Evolutionary conservation across 2,329 filamentous ascomycete genomes (phyloP).

Genomic region (Beauveria pseudobassiana): DNA sequence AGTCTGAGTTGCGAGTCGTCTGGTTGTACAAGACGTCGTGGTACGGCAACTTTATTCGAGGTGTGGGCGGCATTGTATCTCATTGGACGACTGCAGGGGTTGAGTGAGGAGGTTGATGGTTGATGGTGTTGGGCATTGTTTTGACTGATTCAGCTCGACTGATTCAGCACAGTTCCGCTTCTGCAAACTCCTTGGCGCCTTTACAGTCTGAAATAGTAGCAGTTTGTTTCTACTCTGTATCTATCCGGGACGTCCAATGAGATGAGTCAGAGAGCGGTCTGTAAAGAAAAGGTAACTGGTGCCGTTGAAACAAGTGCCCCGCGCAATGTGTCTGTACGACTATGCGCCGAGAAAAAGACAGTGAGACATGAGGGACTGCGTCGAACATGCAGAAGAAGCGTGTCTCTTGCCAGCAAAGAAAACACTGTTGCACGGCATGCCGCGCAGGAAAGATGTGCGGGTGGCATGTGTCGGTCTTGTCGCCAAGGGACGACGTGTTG

Average conservation of each 20-base stretch:
- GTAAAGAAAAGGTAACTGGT: background rate
- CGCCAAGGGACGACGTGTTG: too few relatives aligned
- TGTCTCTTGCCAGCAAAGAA: conserved; percentile 1
- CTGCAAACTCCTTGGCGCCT: background rate
- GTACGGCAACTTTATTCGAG: background rate
- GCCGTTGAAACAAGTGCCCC: background rate
- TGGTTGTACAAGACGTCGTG: too few relatives aligned
- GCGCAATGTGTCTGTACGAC: background rate
- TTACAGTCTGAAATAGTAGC: background rate
- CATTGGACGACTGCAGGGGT: background rate
- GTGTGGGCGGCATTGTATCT: background rate
- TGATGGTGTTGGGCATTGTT: background rate
- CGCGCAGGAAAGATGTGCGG: background rate
- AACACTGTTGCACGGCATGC: background rate
- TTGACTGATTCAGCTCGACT: background rate
- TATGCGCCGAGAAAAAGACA: background rate
- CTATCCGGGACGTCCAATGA: background rate
- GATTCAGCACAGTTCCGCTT: background rate
- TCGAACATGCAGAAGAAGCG: background rate
- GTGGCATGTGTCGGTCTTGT: background rate
- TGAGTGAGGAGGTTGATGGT: background rate
- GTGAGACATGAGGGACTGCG: background rate
- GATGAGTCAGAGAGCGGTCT: background rate
- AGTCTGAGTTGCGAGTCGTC: too few relatives aligned
- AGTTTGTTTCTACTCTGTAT: background rate